Evolutionary conservation across 2,329 filamentous ascomycete genomes (phyloP).

Genomic region (Laburnicola sp.): DNA sequence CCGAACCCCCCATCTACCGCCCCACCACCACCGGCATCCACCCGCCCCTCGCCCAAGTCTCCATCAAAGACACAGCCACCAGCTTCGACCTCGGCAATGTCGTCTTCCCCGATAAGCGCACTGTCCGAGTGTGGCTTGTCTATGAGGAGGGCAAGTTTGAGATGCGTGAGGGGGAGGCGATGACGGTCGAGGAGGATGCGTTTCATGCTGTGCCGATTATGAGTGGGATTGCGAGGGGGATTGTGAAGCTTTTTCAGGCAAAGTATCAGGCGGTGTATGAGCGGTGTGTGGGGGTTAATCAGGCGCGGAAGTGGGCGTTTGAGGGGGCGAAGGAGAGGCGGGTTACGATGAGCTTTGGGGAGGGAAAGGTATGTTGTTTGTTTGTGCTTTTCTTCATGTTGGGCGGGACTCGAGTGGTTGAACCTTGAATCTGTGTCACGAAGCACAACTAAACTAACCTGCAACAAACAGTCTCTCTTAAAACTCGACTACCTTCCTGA

Average conservation of each 20-base stretch:
- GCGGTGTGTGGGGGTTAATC: slow-evolving; percentile 29
- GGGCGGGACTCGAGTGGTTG: too few relatives aligned
- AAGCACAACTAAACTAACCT: too few relatives aligned
- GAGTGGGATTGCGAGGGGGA: slow-evolving; percentile 25
- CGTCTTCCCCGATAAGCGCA: slow-evolving; percentile 18
- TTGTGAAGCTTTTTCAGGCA: slow-evolving; percentile 26
- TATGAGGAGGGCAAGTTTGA: slow-evolving; percentile 26
- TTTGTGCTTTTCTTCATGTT: too few relatives aligned
- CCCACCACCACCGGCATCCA: slow-evolving; percentile 22
- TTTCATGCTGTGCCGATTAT: slow-evolving; percentile 27
- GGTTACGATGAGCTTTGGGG: slow-evolving; percentile 14
- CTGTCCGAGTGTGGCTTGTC: slow-evolving; percentile 19
- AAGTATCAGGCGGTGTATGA: slow-evolving; percentile 31
- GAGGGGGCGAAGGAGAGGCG: slow-evolving; percentile 15
- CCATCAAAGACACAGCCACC: slow-evolving; percentile 25
- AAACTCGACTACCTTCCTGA: too few relatives aligned
- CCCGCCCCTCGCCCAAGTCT: slow-evolving; percentile 27
- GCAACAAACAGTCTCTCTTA: too few relatives aligned
- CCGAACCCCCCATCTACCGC: slow-evolving; percentile 38
- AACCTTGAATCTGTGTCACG: too few relatives aligned
- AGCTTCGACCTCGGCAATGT: slow-evolving; percentile 39
- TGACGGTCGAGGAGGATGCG: slow-evolving; percentile 23
- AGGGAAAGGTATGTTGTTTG: slow-evolving; percentile 31
- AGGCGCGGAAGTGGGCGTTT: slow-evolving; percentile 25
- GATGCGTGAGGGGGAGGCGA: slow-evolving; percentile 21